Base-by-base conservation (phyloP, 169 alveolate species). In the Plasmodium vivax region DNA sequence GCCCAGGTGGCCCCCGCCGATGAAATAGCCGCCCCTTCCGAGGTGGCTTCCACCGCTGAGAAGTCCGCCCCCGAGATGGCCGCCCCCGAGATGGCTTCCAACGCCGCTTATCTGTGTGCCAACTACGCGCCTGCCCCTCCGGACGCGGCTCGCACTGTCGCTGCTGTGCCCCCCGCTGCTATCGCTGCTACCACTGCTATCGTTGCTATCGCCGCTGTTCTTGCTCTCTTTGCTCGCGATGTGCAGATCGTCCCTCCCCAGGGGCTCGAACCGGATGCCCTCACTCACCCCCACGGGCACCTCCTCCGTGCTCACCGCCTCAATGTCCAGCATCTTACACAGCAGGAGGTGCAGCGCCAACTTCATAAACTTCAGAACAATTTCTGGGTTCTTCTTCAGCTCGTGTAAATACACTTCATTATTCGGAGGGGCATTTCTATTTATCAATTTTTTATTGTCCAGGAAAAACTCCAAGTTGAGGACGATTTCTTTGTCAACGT, bases 281-380 rank as follows among this genome's bases (percentile, higher is more conserved):
- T 82, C 73, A 27, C 32, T 54, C 38, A 7, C 54, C 79, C 56
- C 38, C 34, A 7, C 45, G 23, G 30, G 14, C 23, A 23, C 10
- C 4, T 36, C 77, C 23, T 6, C 54, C 72, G 6, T 30, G 16
- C 2, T 19, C 16, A 19, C 14, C 85, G 34, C 51, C 9, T 81
- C 91, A 68, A 90, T 23, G 2, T 82, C 83, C 43, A 90, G 62
- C 5, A 80, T 45, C 38, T 71, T 41, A 38, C 47, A 90, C 47
- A 90, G 43, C 36, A 90, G 32, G 34, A 90, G 47, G 74, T 90
- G 94, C 36, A 90, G 3, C 14, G 94, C 71, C 8, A 82, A 77
- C n/a, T 90, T 90, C 94, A 90, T 90, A 43, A 90, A 90, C 83
- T 90, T 90, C 74, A 90, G 80, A 79, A 90, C 94, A 45, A 81